phyloP scores from a whole-genome alignment of 192 early-diverging fungal genomes.

The Coemansia sp. region DNA sequence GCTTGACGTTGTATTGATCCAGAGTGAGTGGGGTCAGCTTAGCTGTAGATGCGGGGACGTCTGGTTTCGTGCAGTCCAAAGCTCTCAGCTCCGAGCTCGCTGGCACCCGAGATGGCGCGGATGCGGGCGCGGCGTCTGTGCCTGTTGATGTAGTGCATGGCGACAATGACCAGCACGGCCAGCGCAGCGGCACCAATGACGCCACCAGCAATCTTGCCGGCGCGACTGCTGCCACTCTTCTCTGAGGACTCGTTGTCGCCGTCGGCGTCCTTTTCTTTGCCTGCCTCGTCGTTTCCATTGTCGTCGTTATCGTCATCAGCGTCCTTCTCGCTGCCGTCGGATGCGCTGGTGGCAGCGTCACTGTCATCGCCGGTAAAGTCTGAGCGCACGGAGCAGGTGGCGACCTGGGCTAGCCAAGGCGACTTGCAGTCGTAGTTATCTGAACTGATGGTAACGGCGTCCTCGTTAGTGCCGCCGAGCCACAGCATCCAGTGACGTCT shows the following conservation, averaged over 20 bases:
- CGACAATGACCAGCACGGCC: conserved; percentile 33
- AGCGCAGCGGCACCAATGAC: conserved; percentile 28
- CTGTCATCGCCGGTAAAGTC: conserved; percentile 38
- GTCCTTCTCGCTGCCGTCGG: background rate
- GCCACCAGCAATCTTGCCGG: conserved; percentile 48
- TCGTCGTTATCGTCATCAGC: background rate
- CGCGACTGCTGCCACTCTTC: conserved; percentile 17
- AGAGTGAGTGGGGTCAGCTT: background rate
- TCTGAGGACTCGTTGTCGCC: background rate
- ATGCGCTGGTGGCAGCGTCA: background rate
- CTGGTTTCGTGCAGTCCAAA: conserved; percentile 27
- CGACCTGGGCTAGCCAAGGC: conserved; percentile 34
- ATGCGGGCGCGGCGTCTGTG: conserved; percentile 32
- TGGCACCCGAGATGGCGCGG: conserved; percentile 23
- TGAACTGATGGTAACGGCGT: conserved; percentile 12
- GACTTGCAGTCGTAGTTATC: conserved; percentile 39
- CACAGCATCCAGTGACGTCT: conserved; percentile 33
- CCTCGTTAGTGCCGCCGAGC: conserved; percentile 42
- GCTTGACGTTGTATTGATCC: background rate
- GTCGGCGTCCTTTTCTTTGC: background rate
- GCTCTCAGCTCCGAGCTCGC: conserved; percentile 31
- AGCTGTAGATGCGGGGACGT: conserved; percentile 12
- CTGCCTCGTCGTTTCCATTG: background rate
- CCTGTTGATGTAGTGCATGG: conserved; percentile 44
- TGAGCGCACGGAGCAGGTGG: conserved; percentile 22